Evolutionary conservation across 345 rosid genomes (phyloP), one percentile per base, ranked within the genome.

Genomic region (Acer saccharum): DNA sequence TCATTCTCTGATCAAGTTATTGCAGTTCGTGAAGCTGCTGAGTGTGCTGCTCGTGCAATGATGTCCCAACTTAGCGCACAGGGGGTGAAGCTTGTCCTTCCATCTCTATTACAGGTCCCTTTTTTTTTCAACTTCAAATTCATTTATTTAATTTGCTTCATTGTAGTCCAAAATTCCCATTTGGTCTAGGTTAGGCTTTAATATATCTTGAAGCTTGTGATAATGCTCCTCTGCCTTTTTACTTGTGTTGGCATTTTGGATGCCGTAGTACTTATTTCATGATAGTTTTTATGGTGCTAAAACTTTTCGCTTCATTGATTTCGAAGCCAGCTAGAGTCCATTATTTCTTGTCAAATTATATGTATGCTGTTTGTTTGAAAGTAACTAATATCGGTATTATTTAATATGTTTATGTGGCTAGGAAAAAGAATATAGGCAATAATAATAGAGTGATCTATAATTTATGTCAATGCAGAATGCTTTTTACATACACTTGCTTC

Each of bases 11-110:
- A 96, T 85, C 99, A 89, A 94, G 97, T 94, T 65, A 88, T 91
- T 63, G 99, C 99, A 8, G 97, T 96, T 83, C 99, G 99, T 69
- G 99, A 94, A 82, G 98, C 97, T 84, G 97, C 98, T 75, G 98
- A 96, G 79, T 92, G 97, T 81, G 97, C 98, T 80, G 95, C 99
- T 80, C 99, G 98, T 41, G 97, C 99, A 64, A 94, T 96, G 97
- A 96, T 94, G 99, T 89, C 99, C 88, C 97, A 94, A 67, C 93
- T 96, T 55, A 92, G 87, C 27, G 98, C 87, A 29, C 94, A 87
- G 76, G 98, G 99, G 62, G 99, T 96, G 79, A 96, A 96, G 87
- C 93, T 92, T 80, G 97, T 96, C 68, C 98, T 96, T 79, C 99
- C 99, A 25, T 96, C 97, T 68, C 90, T 96, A 71, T 86, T 94